Conservation (phyloP, 1,284 basidiomycete species). For the Ustanciosporium gigantosporum region DNA sequence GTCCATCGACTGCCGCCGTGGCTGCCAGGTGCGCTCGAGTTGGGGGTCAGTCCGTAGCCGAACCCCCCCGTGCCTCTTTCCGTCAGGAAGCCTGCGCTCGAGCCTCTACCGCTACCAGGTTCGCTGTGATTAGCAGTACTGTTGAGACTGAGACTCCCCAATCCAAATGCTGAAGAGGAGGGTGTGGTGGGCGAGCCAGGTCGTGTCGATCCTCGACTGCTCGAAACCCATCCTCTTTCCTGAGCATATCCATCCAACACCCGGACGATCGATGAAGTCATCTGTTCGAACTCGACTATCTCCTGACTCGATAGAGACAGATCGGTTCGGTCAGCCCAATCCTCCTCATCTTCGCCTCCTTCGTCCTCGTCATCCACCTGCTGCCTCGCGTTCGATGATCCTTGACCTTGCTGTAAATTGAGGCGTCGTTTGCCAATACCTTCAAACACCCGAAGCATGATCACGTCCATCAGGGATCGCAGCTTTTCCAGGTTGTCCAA, state of each 20-base stretch:
- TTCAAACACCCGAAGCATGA: conserved; percentile 88
- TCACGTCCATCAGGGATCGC: conserved; percentile 78
- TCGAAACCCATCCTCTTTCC: conserved; percentile 31
- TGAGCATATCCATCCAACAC: conserved; percentile 48
- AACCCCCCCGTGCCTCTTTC: no score
- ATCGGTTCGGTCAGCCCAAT: conserved; percentile 34
- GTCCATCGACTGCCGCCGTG: conserved; percentile 36
- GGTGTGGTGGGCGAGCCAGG: conserved; percentile 29
- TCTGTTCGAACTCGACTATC: conserved; percentile 49
- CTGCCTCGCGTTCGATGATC: background rate
- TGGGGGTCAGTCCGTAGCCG: background rate
- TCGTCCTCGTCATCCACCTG: conserved; percentile 13
- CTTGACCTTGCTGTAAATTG: conserved; percentile 1
- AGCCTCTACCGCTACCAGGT: no score
- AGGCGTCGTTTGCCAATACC: conserved; percentile 63
- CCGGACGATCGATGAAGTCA: conserved; percentile 48
- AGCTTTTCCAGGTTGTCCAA: conserved; percentile 84
- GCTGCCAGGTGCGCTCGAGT: conserved; percentile 13
- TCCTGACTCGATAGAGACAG: conserved; percentile 46
- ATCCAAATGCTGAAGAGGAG: conserved; percentile 15
- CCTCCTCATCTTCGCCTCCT: conserved; percentile 18
- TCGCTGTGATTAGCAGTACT: no score
- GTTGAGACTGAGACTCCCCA: conserved; percentile 18
- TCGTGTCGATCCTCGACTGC: conserved; percentile 28
- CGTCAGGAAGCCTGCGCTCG: no score